These are phyloP conservation scores for Calonectria fujianensis DNA, from an alignment of 2,329 filamentous ascomycete genomes.

Conservation along the genomic window DNA sequence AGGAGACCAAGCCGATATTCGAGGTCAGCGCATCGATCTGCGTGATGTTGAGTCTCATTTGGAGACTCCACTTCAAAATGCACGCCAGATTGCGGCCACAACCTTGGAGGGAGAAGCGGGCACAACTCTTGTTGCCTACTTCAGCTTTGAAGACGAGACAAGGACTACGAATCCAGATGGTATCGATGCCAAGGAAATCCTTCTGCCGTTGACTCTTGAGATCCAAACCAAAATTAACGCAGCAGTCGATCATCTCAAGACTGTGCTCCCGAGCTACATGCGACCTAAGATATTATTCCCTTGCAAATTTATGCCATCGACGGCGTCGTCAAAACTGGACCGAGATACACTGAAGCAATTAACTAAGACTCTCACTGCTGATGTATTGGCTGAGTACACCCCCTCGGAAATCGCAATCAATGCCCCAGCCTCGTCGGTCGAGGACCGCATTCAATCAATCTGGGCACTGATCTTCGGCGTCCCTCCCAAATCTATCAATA, in stretches of 20 bases:
- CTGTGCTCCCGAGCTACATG: slow-evolving; percentile 44
- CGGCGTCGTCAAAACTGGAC: slow-evolving; percentile 41
- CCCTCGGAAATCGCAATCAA: not conserved
- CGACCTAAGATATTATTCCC: slow-evolving; percentile 45
- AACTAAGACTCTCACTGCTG: slow-evolving; percentile 32
- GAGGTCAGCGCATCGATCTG: slow-evolving; percentile 71
- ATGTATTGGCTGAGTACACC: not conserved
- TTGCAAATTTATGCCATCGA: slow-evolving; percentile 36
- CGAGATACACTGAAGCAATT: slow-evolving; percentile 37
- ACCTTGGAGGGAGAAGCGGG: not conserved
- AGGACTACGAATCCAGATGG: not conserved
- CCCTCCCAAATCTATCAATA: slow-evolving; percentile 54
- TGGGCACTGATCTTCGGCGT: slow-evolving; percentile 54
- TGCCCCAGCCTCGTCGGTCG: not conserved
- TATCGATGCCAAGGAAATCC: not conserved
- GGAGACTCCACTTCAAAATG: not conserved
- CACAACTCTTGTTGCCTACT: not conserved
- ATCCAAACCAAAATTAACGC: not conserved
- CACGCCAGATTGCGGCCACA: not conserved
- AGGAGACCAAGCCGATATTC: slow-evolving; percentile 73
- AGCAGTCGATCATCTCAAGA: slow-evolving; percentile 1
- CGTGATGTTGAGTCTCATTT: slow-evolving; percentile 43
- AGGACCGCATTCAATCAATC: slow-evolving; percentile 50
- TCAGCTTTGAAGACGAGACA: not conserved
- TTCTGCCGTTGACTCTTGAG: not conserved